phyloP scores from a whole-genome alignment of 768 basidiomycete genomes.

The Grammothele lineata region DNA sequence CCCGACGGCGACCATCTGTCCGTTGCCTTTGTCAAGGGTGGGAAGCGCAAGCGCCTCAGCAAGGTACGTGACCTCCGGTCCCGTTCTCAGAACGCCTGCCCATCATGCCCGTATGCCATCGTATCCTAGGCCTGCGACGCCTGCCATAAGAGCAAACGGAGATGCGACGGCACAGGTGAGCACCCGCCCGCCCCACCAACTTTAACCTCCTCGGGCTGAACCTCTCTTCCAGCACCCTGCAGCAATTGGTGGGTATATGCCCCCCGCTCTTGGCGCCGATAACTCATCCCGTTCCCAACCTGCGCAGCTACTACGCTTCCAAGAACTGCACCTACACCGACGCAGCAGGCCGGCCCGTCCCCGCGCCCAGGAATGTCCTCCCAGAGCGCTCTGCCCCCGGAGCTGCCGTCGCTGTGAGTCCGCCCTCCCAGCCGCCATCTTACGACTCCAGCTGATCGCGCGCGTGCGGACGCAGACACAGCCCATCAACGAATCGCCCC shows the following conservation, averaged over 20 bases:
- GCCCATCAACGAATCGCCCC: constrained; percentile 7
- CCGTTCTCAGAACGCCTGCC: background rate
- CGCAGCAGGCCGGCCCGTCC: constrained; percentile 72
- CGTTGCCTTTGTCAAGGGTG: constrained; percentile 45
- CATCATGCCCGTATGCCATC: background rate
- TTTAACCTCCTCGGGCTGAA: background rate
- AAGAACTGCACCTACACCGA: constrained; percentile 82
- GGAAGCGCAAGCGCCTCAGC: constrained; percentile 51
- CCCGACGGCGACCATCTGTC: constrained; percentile 27
- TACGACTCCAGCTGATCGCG: background rate
- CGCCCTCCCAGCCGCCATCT: too few relatives aligned
- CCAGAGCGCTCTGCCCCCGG: constrained; percentile 6
- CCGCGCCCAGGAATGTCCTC: constrained; percentile 44
- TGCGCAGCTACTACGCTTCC: constrained; percentile 68
- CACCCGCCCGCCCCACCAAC: too few relatives aligned
- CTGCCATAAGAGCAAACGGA: constrained; percentile 81
- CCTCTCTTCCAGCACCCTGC: constrained; percentile 53
- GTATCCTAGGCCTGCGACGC: constrained; percentile 64
- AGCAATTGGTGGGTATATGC: constrained; percentile 61
- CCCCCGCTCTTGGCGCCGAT: too few relatives aligned
- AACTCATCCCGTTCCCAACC: background rate
- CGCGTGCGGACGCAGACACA: background rate
- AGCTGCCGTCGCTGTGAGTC: constrained; percentile 9
- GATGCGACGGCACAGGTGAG: constrained; percentile 78
- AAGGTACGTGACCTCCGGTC: constrained; percentile 32